Evolutionary conservation across 129 eudicot species (phyloP), one percentile per base, ranked within the genome.

Genomic region (Flaveria bidentis): DNA sequence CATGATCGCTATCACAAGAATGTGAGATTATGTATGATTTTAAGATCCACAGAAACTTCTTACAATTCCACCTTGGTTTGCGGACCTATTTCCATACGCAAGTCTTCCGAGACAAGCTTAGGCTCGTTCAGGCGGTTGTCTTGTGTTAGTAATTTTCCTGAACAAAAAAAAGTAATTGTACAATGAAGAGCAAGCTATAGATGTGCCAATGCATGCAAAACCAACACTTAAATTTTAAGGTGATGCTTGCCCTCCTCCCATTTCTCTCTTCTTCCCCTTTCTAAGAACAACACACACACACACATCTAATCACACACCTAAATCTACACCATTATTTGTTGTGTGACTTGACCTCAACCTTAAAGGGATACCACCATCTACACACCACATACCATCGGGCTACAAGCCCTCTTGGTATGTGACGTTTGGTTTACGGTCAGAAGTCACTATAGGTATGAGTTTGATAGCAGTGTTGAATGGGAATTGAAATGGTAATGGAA

Each of bases 91-190:
- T 80, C 71, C 80, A 67, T 80, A 68, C 51, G 50, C 80, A 23
- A 73, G 75, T 67, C 45, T 74, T 73, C 64, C 46, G 45, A 53
- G 64, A 23, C 74, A 66, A 80, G 28, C 82, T 85, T 80, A 89
- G 67, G 25, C 80, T 65, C 91, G 87, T 69, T 76, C 81, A 10
- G 92, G 86, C 14, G 96, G 88, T 72, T 71, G 80, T 79, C 81
- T 76, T 41, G 81, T 62, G 45, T 75, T 80, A 82, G 90, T 81
- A 5, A 85, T 73, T 86, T 83, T 83, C 89, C 97, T 92, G 86
- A 52, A 63, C 30, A 76, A 18, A 71, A 30, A 50, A 61, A 18
- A 51, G 63, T 68, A 1, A 67, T 44, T 22, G 46, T 61, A 60
- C n/a, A 16, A 49, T 49, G 53, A 49, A 12, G 64, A 25, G 56